Percentiles rank a stretch among this genome's conserved stretches.
phyloP scores from a whole-genome alignment of 208 protist genomes.

The Leishmania lainsoni region DNA sequence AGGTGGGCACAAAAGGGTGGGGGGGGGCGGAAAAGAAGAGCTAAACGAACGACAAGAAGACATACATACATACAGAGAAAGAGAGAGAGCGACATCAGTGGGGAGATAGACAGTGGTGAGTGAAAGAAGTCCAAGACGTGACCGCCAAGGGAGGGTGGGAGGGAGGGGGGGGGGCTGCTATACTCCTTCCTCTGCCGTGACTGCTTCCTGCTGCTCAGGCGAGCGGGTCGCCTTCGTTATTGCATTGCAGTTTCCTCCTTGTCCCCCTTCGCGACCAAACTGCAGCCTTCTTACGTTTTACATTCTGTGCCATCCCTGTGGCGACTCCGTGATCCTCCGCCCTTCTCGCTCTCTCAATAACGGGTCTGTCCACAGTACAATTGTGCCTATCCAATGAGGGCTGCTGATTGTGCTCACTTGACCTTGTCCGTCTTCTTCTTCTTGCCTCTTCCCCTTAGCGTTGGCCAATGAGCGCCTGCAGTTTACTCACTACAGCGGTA shows the following conservation, averaged over 20 bases:
- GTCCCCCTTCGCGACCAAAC: neutral
- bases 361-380: neutral
- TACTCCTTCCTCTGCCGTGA: neutral
- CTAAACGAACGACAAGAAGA: neutral
- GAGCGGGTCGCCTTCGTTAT: neutral
- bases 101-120: neutral
- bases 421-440: neutral
- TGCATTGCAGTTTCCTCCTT: neutral
- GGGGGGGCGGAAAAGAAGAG: conserved; percentile 15
- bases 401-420: neutral
- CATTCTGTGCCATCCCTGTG: neutral
- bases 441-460: neutral
- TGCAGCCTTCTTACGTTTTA: neutral
- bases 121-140: neutral
- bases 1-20: neutral
- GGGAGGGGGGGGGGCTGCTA: no score
- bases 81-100: neutral
- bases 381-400: neutral
- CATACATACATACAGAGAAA: neutral
- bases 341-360: no score
- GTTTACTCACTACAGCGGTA: conserved; percentile 31
- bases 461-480: conserved; percentile 22
- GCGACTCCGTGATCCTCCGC: neutral
- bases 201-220: neutral
- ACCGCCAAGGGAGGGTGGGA: no score